phyloP scores from a whole-genome alignment of 2,329 filamentous ascomycete species.

The Trichoderma sp. region DNA sequence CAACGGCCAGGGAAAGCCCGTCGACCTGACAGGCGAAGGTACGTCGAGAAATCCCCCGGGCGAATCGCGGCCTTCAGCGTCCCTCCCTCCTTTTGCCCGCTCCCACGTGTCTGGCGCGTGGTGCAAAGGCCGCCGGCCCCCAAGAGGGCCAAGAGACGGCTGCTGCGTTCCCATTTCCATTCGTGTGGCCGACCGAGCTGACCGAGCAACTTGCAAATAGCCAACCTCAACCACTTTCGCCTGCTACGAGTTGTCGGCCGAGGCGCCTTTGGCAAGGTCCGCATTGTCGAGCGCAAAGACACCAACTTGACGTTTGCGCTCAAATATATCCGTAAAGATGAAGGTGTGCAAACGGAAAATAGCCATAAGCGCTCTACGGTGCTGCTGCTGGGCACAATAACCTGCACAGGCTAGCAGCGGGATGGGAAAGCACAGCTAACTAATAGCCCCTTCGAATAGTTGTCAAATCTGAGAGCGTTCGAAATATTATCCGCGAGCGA shows the following conservation, averaged over 20 bases:
- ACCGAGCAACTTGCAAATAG: conserved; percentile 49
- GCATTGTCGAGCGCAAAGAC: conserved; percentile 97
- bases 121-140: background rate
- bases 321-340: conserved; percentile 98
- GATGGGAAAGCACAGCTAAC: conserved; percentile 29
- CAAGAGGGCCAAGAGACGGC: background rate
- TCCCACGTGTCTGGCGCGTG: conserved; percentile 20
- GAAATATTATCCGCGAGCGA: conserved; percentile 96
- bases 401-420: background rate
- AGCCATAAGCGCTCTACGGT: background rate
- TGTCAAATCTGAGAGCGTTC: conserved; percentile 93
- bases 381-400: background rate
- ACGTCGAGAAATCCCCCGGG: conserved; percentile 31
- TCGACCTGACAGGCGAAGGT: conserved; percentile 94
- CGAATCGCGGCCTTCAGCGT: conserved; percentile 12
- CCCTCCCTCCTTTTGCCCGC: conserved; percentile 24
- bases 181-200: background rate
- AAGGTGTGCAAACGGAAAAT: conserved; percentile 64
- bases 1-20: conserved; percentile 91
- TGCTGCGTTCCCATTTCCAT: conserved; percentile 2
- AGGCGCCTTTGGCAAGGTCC: conserved; percentile 97
- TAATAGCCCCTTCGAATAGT: conserved; percentile 55
- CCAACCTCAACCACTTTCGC: conserved; percentile 96
- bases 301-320: conserved; percentile 91
- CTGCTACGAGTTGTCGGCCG: conserved; percentile 93